Conservation (phyloP, 1,139 yeast genomes). For the Kodamaea sp. region DNA sequence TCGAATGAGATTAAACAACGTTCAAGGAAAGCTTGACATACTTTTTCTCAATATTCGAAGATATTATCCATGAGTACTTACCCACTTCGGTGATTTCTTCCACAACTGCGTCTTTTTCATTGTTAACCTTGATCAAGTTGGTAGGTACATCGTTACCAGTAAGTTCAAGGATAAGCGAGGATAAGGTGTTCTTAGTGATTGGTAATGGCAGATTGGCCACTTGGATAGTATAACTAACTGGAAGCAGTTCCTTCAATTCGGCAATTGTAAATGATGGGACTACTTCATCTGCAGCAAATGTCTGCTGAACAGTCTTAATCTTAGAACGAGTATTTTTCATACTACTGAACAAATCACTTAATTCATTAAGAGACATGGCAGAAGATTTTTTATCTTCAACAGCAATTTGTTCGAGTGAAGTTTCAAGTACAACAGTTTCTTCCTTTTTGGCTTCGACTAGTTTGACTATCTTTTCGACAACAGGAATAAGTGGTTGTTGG, state of each 20-base stretch:
- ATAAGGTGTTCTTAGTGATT: slow-evolving; percentile 25
- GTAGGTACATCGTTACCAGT: slow-evolving; percentile 33
- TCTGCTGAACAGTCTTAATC: slow-evolving; percentile 5
- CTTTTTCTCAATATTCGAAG: slow-evolving; percentile 22
- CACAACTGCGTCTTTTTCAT: slow-evolving; percentile 13
- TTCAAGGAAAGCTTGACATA: slow-evolving; percentile 9
- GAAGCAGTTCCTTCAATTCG: slow-evolving; percentile 33
- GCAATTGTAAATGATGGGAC: slow-evolving; percentile 23
- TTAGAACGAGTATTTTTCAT: slow-evolving; percentile 19
- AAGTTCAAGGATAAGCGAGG: slow-evolving; percentile 23
- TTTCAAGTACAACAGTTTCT: slow-evolving; percentile 5
- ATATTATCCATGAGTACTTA: slow-evolving; percentile 28
- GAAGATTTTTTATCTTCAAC: slow-evolving; percentile 11
- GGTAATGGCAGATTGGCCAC: slow-evolving; percentile 21
- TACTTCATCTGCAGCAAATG: slow-evolving; percentile 13
- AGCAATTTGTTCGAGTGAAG: slow-evolving; percentile 5
- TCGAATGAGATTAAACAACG: neutral
- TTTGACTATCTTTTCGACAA: slow-evolving; percentile 34
- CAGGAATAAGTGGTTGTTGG: slow-evolving; percentile 58
- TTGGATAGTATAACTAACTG: slow-evolving; percentile 23
- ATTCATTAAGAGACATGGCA: slow-evolving; percentile 40
- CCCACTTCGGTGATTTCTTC: slow-evolving; percentile 28
- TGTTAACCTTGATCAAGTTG: slow-evolving; percentile 19
- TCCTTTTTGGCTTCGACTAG: slow-evolving; percentile 9
- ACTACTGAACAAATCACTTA: slow-evolving; percentile 33